Base-by-base conservation (phyloP, 768 basidiomycete species). In the Termitomyces sp. region DNA sequence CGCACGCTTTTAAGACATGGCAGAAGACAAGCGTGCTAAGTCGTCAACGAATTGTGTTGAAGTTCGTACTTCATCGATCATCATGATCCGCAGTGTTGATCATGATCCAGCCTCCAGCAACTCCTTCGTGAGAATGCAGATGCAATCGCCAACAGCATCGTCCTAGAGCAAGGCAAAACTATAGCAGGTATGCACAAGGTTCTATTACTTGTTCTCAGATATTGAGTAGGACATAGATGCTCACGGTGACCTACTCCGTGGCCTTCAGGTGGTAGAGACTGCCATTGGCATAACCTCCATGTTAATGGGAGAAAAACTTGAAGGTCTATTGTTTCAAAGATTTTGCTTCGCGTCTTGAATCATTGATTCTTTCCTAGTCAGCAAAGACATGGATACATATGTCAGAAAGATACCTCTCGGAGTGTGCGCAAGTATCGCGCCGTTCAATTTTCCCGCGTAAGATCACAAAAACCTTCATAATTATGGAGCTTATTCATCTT, bases 151-250 rank as follows among this genome's bases (percentile, higher is more conserved):
- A 78, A 76, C 42, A 93, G 87, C 62, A 98, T 98, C 53, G 93
- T 95, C 24, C 73, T 98, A 21, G 95, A 98, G 68, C 96, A 98
- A 71, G 96, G 96, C 15, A 98, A 98, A 74, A 99, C 96, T 0
- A 71, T 90, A 42, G 83, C 89, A 59, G 89, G 89, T 89, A 61
- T 15, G 71, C 58, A 44, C 28, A 69, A 17, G 24, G 8, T 34
- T 9, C 2, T 24, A 24, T 12, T 68, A 21, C 41, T 12, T 30
- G 28, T 35, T 22, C 44, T 41, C 21, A 22, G 21, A 38, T 30
- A 32, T 51, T 48, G 19, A 56, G 47, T 40, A 40, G 42, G 17
- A 43, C 4, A 32, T 60, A 88, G 96, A 99, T 72, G 96, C 96
- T 0, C 92, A 93, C 60, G 96, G 96, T 0, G 96, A 99, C 69